Evolutionary conservation across 2,329 filamentous ascomycete genomes (phyloP).

Genomic region (Ceratocystis lukuohia): DNA sequence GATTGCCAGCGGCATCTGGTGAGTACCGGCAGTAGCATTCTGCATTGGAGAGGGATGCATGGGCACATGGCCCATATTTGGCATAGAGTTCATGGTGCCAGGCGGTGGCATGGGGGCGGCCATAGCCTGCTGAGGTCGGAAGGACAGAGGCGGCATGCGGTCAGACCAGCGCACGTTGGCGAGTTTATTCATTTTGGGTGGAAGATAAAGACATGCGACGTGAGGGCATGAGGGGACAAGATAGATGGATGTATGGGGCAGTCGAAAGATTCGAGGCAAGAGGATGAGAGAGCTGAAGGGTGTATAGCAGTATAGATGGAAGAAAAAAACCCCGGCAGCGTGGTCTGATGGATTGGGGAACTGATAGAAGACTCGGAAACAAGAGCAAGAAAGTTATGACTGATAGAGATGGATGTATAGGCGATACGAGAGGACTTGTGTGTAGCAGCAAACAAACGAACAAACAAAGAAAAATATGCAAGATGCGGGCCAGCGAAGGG

Average conservation of each 20-base stretch:
- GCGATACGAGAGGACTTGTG: not conserved
- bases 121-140: slow-evolving; percentile 17
- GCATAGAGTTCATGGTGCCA: slow-evolving; percentile 15
- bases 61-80: slow-evolving; percentile 24
- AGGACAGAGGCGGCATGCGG: slow-evolving; percentile 35
- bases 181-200: slow-evolving; percentile 52
- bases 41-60: slow-evolving; percentile 32
- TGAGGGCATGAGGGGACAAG: slow-evolving; percentile 3
- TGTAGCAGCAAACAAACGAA: not conserved
- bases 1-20: slow-evolving; percentile 17
- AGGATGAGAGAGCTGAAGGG: not conserved
- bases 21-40: slow-evolving; percentile 12
- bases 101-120: slow-evolving; percentile 9
- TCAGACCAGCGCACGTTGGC: slow-evolving; percentile 60
- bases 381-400: not conserved
- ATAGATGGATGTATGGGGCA: not conserved
- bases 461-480: slow-evolving; percentile 3
- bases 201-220: slow-evolving; percentile 15
- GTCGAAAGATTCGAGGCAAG: not conserved
- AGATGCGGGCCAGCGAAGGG: not conserved
- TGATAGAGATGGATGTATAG: not conserved
- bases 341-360: too few relatives aligned
- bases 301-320: slow-evolving; percentile 7
- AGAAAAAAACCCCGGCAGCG: too few relatives aligned
- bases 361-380: too few relatives aligned